Conservation (phyloP, 202 grass and related monocot species). For the Miscanthus sacchariflorus region DNA sequence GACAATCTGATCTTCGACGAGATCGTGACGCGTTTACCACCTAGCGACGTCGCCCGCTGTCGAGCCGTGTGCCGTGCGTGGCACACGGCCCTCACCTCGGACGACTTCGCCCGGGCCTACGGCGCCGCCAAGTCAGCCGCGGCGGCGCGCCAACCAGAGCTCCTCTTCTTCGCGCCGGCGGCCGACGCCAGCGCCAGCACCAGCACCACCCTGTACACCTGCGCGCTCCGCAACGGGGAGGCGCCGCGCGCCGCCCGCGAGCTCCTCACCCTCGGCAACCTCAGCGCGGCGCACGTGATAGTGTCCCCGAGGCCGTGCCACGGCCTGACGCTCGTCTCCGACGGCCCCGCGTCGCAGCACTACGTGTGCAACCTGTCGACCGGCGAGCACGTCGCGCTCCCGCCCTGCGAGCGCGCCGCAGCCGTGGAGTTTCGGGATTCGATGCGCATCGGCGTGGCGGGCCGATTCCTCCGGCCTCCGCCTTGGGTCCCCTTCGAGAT, state of each 20-base stretch:
- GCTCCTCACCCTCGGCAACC: constrained; percentile 21
- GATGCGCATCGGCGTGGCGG: not conserved
- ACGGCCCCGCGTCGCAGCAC: not conserved
- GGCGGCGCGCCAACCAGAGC: constrained; percentile 26
- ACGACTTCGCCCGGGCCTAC: not conserved
- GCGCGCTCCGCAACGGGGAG: not conserved
- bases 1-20: not conserved
- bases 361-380: constrained; percentile 33
- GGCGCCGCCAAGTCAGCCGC: not conserved
- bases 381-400: constrained; percentile 18
- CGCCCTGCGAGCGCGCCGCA: not conserved
- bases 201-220: not conserved
- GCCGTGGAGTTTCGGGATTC: accelerated
- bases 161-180: constrained; percentile 12
- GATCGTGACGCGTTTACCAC: not conserved
- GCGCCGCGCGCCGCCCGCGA: not conserved
- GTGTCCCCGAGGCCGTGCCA: constrained; percentile 25
- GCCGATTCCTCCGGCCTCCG: not conserved
- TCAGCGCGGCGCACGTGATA: not conserved
- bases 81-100: constrained; percentile 9
- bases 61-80: constrained; percentile 14
- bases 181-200: not conserved
- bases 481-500: not conserved
- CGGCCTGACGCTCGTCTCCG: constrained; percentile 34
- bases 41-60: constrained; percentile 6